Evolutionary conservation across 2,329 filamentous ascomycete species (phyloP), one percentile per base, ranked within the genome.

Genomic region (Hypoxylon sp.): DNA sequence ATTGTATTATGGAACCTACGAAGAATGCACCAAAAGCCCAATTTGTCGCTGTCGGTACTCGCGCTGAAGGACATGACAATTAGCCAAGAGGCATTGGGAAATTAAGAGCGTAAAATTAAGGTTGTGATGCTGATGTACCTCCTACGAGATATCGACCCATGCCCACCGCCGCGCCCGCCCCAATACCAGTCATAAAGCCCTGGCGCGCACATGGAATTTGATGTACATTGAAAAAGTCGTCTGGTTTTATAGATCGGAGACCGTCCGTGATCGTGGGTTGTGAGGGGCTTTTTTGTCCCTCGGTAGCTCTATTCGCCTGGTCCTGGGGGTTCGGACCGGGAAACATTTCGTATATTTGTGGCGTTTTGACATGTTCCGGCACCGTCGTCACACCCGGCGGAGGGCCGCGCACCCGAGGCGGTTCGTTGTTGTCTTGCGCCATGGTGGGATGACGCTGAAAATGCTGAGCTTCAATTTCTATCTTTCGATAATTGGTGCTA

Each of bases 11-110:
- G n/a, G 91, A 90, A 5, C 87, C 87, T 19, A 91, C 77, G 23
- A 90, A 84, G 78, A 96, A 97, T 36, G 89, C 85, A 5, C 90
- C 92, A 5, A 96, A 93, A 0, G 93, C 94, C 92, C 93, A 97
- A 75, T 97, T 97, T 36, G 91, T 90, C 0, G 92, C 89, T 74
- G 87, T 88, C 61, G 86, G 86, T 67, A 93, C 80, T 17, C 86
- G 84, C 45, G 86, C 89, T 87, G 72, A 52, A 76, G 25, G 46
- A 38, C 11, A 32, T 7, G 17, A 38, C 28, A 25, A 50, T 63
- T 63, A 68, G 62, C 17, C 32, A 56, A 34, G 2, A 53, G 19
- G 41, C 19, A 13, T 23, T 41, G 11, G 28, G 17, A 38, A 9
- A 21, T 28, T 2, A 28, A 32, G 34, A 23, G 19, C 19, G 28